Evolutionary conservation across 805 yeast genomes (phyloP), one percentile per base, ranked within the genome.

Genomic region (Blastobotrys terrestris): DNA sequence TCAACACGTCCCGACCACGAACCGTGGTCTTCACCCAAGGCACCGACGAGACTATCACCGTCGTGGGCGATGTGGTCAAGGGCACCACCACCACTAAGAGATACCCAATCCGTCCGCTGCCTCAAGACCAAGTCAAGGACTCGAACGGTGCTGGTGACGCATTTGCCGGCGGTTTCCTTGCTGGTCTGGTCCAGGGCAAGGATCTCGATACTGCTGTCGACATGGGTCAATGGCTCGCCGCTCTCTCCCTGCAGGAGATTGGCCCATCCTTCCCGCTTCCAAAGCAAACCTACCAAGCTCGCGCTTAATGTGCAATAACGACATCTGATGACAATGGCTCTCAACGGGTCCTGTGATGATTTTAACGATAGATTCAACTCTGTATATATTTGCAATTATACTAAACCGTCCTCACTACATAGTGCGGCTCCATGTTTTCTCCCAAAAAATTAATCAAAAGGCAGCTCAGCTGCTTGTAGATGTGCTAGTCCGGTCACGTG

Each of bases 111-210:
- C 85, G 80, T 61, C 79, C 84, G 54, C 80, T 94, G 65, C 85
- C 79, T 43, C 63, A 80, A 45, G 72, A 77, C 46, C 77, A 84
- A 71, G 78, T 94, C 55, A 83, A 78, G 54, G 99, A 94, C 76
- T 88, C 98, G 66, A 94, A 92, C 75, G 99, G 99, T 76, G 98
- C 98, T 46, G 98, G 98, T 72, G 97, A 92, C 69, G 97, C 97
- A 13, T 92, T 92, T 67, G 98, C 97, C 53, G 95, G 94, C 64
- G 98, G 98, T 54, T 91, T 92, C 71, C 72, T 90, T 58, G 96
- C 96, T 56, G 94, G 91, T 54, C 74, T 91, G 60, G 95, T 89
- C 53, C 74, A 83, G 70, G 88, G 84, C 59, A 81, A 85, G 69
- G 62, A 78, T 26, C 67, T 89, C 53, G 73, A 73, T 20, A 75